Evolutionary conservation across 2,329 filamentous ascomycete species (phyloP), one percentile per base, ranked within the genome.

Genomic region (Fonsecaea pedrosoi): DNA sequence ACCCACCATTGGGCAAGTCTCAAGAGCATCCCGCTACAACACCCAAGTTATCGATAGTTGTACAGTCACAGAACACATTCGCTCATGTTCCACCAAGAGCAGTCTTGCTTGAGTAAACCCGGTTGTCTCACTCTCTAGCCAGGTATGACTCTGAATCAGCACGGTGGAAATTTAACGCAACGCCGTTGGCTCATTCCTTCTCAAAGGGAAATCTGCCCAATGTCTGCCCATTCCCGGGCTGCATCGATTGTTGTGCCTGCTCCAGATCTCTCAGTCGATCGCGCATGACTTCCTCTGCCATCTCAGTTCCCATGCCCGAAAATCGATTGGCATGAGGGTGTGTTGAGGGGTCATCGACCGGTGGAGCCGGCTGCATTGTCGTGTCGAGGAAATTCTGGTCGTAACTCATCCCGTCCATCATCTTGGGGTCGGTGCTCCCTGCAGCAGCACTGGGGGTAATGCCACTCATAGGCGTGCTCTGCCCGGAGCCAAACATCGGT

Each of bases 401-500:
- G 73, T 89, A 89, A 2, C 87, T 86, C 48, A 91, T 83, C 1
- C 89, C 89, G 74, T 92, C 88, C 64, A 90, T 80, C 83, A 89
- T 88, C 60, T 86, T 84, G 18, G 88, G 87, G 73, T 90, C 87
- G 2, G 70, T 70, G 62, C 73, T 70, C 34, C 71, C 83, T 78
- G 55, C 84, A 79, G 75, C 88, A 7, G 74, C 73, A 15, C 74
- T 76, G 21, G 75, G 66, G 76, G 85, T 68, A 78, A 79, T 2
- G 80, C 82, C 7, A 81, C 83, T 73, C 71, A 77, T 85, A 76
- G 74, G 72, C 34, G 72, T 75, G 35, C 76, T 78, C 12, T 77
- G 62, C 38, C 76, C 66, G 55, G 64, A 64, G 32, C 61, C 66
- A 67, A 65, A 64, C 21, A 62, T 48, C 15, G 69, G 61, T 30